Evolutionary conservation across 139 green algal species (phyloP).

Genomic region (Volvox reticuliferus): DNA sequence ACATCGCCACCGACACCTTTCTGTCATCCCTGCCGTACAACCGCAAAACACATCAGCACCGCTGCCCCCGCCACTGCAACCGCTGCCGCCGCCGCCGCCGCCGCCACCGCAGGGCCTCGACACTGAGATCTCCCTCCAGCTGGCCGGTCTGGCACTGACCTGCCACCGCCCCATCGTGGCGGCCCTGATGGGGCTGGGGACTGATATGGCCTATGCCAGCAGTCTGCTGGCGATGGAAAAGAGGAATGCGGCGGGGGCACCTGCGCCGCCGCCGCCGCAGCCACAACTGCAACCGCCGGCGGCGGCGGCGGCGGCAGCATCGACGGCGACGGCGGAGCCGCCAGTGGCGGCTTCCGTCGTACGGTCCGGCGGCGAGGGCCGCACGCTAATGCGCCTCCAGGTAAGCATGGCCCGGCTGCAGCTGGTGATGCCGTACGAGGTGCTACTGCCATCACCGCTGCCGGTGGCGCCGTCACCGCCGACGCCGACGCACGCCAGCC

Average conservation of each 20-base stretch:
- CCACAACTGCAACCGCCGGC: not conserved
- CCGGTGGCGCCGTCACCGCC: not conserved
- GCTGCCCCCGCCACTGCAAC: too few relatives aligned
- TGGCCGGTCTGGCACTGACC: slow-evolving; percentile 20
- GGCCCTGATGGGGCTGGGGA: slow-evolving; percentile 87
- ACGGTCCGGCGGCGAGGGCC: slow-evolving; percentile 9
- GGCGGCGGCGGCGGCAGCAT: not conserved
- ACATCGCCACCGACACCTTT: too few relatives aligned
- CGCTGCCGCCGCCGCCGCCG: too few relatives aligned
- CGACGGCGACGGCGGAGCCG: not conserved
- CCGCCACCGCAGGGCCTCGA: slow-evolving; percentile 2
- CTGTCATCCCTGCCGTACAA: too few relatives aligned
- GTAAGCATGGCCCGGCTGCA: slow-evolving; percentile 24
- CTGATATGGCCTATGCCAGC: slow-evolving; percentile 73
- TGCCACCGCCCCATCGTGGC: slow-evolving; percentile 92
- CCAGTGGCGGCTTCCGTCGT: not conserved
- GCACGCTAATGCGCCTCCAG: slow-evolving; percentile 16
- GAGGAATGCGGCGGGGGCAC: not conserved
- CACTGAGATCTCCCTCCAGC: slow-evolving; percentile 10
- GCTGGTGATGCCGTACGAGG: slow-evolving; percentile 55
- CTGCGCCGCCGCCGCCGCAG: not conserved
- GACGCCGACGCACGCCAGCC: not conserved
- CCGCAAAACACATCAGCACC: too few relatives aligned
- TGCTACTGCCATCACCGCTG: not conserved
- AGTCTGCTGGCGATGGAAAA: slow-evolving; percentile 32